Evolutionary conservation across 805 yeast genomes (phyloP), one percentile per base, ranked within the genome.

Genomic region (Candida arabinofermentans): DNA sequence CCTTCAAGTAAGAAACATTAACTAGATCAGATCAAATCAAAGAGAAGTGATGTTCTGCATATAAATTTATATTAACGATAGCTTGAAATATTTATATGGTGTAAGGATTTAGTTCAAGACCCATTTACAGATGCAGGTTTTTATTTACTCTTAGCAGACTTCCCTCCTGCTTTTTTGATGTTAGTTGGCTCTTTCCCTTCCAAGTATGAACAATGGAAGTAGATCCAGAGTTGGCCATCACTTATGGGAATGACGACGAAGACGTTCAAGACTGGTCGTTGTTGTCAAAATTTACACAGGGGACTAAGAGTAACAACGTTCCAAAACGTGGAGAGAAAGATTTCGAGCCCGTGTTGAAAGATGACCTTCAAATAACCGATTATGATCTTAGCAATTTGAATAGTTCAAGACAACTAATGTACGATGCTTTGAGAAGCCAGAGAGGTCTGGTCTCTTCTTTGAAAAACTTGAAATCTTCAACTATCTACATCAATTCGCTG

Each of bases 301-400:
- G n/a, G n/a, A n/a, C n/a, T n/a, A 53, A 50, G 5, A 21, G 27
- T 43, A 24, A 27, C 45, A 26, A 42, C 13, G 32, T 81, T 1
- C 90, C 90, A 2, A 83, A 79, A 49, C 66, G 91, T 46, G 96
- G 96, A 2, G 89, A 80, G 43, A 90, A 90, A 58, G 96, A 86
- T 50, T 85, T 79, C 50, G 95, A 81, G 45, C 96, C 95, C 0
- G 38, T 62, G 3, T 43, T 46, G 2, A 46, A 41, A 9, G 39
- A 39, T 9, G 26, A 36, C 4, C 24, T 16, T 13, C 26, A 36
- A n/a, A 17, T 40, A n/a, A 56, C 55, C 4, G 32, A 41, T 2
- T 65, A 65, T 42, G 70, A 65, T 44, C 42, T 37, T 10, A 41
- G 42, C 17, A 49, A 53, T 14, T 67, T 90, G 4, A 63, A 66